Evolutionary conservation across 768 basidiomycete genomes (phyloP).

Genomic region (Tephrocybe sp.): DNA sequence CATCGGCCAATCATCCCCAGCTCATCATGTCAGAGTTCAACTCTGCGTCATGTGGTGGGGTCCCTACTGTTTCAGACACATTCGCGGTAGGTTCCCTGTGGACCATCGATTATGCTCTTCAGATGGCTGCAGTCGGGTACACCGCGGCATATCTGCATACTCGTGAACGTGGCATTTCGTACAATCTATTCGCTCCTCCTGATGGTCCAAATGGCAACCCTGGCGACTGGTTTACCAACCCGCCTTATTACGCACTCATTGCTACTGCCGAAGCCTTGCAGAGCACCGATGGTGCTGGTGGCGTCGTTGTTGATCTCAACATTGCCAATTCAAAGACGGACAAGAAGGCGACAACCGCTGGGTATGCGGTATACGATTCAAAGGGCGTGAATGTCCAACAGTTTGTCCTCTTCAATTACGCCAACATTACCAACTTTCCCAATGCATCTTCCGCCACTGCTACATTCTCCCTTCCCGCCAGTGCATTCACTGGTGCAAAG

Average conservation of each 20-base stretch:
- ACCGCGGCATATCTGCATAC: constrained; percentile 51
- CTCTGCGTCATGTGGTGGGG: constrained; percentile 51
- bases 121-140: constrained; percentile 48
- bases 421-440: constrained; percentile 36
- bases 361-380: constrained; percentile 62
- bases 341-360: constrained; percentile 38
- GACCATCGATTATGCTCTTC: constrained; percentile 52
- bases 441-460: constrained; percentile 36
- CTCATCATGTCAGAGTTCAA: constrained; percentile 56
- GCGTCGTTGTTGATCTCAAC: constrained; percentile 44
- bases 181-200: constrained; percentile 49
- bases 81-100: constrained; percentile 51
- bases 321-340: constrained; percentile 35
- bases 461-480: constrained; percentile 37
- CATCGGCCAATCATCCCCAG: constrained; percentile 28
- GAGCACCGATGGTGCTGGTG: constrained; percentile 34
- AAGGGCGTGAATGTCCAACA: constrained; percentile 37
- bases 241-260: constrained; percentile 50
- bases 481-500: constrained; percentile 20
- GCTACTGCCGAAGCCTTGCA: constrained; percentile 43
- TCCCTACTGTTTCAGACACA: constrained; percentile 45
- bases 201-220: constrained; percentile 27
- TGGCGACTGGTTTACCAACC: constrained; percentile 44
- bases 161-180: constrained; percentile 49
- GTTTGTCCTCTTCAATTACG: constrained; percentile 50